Evolutionary conservation across 306 rosid genomes (phyloP).

Genomic region (Coriaria nepalensis): DNA sequence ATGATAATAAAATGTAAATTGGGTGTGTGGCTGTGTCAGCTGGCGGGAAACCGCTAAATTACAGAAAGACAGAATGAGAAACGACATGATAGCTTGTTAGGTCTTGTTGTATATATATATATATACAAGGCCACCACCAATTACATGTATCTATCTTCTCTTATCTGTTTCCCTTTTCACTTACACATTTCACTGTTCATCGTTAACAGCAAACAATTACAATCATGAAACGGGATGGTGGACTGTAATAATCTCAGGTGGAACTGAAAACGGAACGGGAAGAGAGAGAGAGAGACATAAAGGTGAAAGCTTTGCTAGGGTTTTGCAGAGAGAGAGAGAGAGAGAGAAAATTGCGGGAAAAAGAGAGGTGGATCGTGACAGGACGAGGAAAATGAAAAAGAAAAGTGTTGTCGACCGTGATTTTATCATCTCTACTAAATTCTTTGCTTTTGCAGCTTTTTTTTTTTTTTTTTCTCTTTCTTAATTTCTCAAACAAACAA

Average conservation of each 20-base stretch:
- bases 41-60: constrained; percentile 46
- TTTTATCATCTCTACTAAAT: constrained; percentile 42
- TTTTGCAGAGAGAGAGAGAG: neutral
- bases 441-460: constrained; percentile 76
- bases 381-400: constrained; percentile 22
- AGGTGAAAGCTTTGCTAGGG: neutral
- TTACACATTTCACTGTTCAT: no score
- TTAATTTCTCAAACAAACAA: constrained; percentile 4
- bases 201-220: no score
- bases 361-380: constrained; percentile 59
- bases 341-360: constrained; percentile 51
- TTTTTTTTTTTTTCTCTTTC: constrained; percentile 9
- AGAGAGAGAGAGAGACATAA: neutral
- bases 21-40: constrained; percentile 27
- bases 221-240: no score
- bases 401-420: constrained; percentile 63
- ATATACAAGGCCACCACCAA: no score
- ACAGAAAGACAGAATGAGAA: constrained; percentile 18
- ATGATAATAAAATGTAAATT: no score
- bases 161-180: no score
- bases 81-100: constrained; percentile 11
- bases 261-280: constrained; percentile 18
- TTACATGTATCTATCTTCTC: no score
- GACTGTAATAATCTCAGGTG: no score
- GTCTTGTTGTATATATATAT: no score